These are phyloP conservation scores for Pseudofabraea citricarpa DNA, from an alignment of 2,329 filamentous ascomycete species.

Conservation along the genomic window DNA sequence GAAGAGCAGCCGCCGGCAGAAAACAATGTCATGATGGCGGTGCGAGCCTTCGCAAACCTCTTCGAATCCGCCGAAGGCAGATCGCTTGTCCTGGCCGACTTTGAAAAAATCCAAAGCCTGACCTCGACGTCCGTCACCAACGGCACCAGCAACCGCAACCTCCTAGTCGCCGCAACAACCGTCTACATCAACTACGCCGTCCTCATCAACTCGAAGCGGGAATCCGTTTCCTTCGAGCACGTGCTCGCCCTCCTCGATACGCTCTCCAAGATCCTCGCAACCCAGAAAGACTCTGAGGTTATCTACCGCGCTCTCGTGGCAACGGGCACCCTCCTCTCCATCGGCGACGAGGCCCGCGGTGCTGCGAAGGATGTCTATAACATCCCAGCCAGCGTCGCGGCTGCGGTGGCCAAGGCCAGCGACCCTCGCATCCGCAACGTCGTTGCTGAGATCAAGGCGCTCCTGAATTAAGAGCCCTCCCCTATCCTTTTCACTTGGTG, in stretches of 20 bases:
- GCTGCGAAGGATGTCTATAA: constrained; percentile 53
- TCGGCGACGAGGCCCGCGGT: constrained; percentile 50
- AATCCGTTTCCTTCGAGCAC: constrained; percentile 32
- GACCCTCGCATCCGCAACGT: constrained; percentile 58
- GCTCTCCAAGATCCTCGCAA: constrained; percentile 56
- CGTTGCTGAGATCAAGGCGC: constrained; percentile 51
- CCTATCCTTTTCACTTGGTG: no score
- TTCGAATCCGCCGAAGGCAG: constrained; percentile 73
- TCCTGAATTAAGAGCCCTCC: no score
- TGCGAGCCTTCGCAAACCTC: constrained; percentile 77
- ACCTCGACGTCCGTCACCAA: constrained; percentile 60
- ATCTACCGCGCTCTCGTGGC: constrained; percentile 79
- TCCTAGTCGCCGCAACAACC: constrained; percentile 78
- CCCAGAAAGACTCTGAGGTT: constrained; percentile 73
- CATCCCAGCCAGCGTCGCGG: constrained; percentile 40
- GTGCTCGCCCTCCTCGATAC: constrained; percentile 48
- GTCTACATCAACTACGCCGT: constrained; percentile 82
- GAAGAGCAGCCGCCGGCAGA: constrained; percentile 54
- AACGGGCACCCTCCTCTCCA: constrained; percentile 68
- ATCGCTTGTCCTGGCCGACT: constrained; percentile 51
- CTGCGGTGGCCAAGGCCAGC: constrained; percentile 46
- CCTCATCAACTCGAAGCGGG: constrained; percentile 45
- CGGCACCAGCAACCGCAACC: constrained; percentile 69
- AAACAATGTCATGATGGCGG: constrained; percentile 84
- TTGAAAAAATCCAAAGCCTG: constrained; percentile 41